Evolutionary conservation across 305 asterid species (phyloP).

Genomic region (Fraxinus sp.): DNA sequence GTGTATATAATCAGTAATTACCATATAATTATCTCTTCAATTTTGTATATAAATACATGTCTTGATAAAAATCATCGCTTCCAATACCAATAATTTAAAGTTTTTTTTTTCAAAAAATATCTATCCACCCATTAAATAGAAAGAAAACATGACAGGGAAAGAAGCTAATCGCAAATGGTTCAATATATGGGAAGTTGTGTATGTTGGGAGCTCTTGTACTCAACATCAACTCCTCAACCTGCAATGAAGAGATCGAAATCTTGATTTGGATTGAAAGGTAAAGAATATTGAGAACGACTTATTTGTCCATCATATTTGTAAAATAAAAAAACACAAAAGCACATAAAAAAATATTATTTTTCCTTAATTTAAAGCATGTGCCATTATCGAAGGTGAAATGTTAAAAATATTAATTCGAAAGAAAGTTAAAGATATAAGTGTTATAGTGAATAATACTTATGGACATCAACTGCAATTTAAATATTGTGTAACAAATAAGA

Average conservation of each 20-base stretch:
- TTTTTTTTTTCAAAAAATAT: too few relatives aligned
- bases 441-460: background rate
- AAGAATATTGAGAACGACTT: too few relatives aligned
- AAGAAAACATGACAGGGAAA: background rate
- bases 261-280: background rate
- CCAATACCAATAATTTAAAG: background rate
- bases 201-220: background rate
- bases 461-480: background rate
- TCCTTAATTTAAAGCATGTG: background rate
- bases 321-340: background rate
- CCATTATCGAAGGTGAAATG: background rate
- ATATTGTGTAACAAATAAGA: too few relatives aligned
- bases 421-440: background rate
- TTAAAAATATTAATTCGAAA: too few relatives aligned
- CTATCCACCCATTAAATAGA: too few relatives aligned
- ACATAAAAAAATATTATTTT: background rate
- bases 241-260: background rate
- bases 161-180: background rate
- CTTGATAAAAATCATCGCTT: background rate
- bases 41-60: background rate
- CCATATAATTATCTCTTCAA: background rate
- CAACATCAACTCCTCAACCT: background rate
- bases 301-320: background rate
- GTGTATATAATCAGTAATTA: too few relatives aligned
- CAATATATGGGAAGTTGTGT: background rate